phyloP scores from a whole-genome alignment of 805 yeast genomes.

The Candida anglica region DNA sequence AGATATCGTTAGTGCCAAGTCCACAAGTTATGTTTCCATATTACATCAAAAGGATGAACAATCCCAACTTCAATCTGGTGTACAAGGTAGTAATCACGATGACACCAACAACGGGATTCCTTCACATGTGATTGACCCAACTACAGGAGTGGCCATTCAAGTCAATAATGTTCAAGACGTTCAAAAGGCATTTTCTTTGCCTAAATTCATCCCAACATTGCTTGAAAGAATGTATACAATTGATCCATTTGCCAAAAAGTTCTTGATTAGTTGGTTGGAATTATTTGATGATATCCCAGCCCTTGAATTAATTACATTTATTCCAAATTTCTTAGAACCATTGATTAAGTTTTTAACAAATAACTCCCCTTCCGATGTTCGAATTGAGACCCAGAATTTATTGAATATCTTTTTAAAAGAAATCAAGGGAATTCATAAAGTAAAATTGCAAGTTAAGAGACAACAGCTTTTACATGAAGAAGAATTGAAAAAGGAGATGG shows the following conservation, averaged over 20 bases:
- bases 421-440: constrained; percentile 68
- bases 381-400: constrained; percentile 78
- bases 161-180: constrained; percentile 57
- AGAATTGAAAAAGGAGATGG: constrained; percentile 11
- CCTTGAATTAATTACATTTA: constrained; percentile 76
- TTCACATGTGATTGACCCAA: constrained; percentile 43
- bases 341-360: constrained; percentile 69
- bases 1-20: constrained; percentile 93
- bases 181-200: constrained; percentile 72
- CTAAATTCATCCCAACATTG: constrained; percentile 85
- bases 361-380: constrained; percentile 80
- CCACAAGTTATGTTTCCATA: constrained; percentile 78
- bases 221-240: constrained; percentile 88
- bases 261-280: constrained; percentile 89
- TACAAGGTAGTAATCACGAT: constrained; percentile 9
- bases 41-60: constrained; percentile 48
- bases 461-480: constrained; percentile 13
- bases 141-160: constrained; percentile 57
- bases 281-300: constrained; percentile 92
- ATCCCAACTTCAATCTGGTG: constrained; percentile 13
- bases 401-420: constrained; percentile 75
- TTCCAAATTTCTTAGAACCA: constrained; percentile 88
- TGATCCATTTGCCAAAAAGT: constrained; percentile 89
- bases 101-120: constrained; percentile 19
- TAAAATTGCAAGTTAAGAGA: constrained; percentile 49